Evolutionary conservation across 441 rosid species (phyloP).

Genomic region (Cnidoscolus chayamansa): DNA sequence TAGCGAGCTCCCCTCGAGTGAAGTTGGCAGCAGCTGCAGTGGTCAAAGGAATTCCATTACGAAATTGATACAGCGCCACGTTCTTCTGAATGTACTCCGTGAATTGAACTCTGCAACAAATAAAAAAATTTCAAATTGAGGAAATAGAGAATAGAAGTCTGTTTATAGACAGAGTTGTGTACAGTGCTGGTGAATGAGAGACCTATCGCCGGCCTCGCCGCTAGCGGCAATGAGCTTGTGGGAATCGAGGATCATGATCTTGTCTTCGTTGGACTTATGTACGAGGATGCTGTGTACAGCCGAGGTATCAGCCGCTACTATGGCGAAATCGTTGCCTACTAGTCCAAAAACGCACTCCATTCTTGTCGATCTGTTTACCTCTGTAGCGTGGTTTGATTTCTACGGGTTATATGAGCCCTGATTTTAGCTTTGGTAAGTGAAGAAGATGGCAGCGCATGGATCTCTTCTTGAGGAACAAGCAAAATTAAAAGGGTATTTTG

Average conservation of each 20-base stretch:
- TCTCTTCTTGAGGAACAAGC: slow-evolving; percentile 25
- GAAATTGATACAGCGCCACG: slow-evolving; percentile 84
- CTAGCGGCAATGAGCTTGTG: slow-evolving; percentile 97
- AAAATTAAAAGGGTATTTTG: slow-evolving; percentile 12
- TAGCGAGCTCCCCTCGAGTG: slow-evolving; percentile 90
- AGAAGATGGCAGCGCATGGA: neutral
- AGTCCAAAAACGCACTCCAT: slow-evolving; percentile 97
- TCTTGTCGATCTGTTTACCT: slow-evolving; percentile 16
- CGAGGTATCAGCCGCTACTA: slow-evolving; percentile 80
- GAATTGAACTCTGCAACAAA: slow-evolving; percentile 58
- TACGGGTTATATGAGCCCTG: neutral
- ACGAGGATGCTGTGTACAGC: slow-evolving; percentile 92
- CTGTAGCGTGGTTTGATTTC: neutral
- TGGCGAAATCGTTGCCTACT: slow-evolving; percentile 78
- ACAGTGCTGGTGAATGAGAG: neutral
- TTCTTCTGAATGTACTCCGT: slow-evolving; percentile 94
- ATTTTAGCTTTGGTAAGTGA: neutral
- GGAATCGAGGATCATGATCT: slow-evolving; percentile 91
- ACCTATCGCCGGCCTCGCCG: slow-evolving; percentile 99
- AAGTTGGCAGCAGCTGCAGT: slow-evolving; percentile 87
- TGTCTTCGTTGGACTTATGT: slow-evolving; percentile 93
- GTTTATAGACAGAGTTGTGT: neutral
- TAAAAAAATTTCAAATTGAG: neutral
- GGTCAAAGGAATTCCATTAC: slow-evolving; percentile 87
- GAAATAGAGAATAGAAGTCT: neutral